Base-by-base conservation (phyloP, 208 protist species). In the Trypanosoma platydactyli region DNA sequence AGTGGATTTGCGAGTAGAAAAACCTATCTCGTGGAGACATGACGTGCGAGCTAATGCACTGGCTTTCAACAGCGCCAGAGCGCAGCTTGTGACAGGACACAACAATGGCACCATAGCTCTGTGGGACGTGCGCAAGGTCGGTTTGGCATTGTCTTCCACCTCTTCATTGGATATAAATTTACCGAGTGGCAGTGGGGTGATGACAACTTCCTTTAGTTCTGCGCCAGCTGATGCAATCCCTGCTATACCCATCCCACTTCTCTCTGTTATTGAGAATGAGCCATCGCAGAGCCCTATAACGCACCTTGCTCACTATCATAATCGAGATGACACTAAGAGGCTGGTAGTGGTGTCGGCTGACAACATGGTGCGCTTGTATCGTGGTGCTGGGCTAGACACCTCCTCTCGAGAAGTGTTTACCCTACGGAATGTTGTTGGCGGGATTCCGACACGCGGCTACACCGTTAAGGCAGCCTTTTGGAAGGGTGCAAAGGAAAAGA, bases 301-400 rank as follows among this genome's bases (percentile, higher is more conserved):
- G 46, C 83, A 79, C 54, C 52, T 95, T 41, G 80, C 69, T 33
- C 76, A 86, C 56, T 77, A 82, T 44, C 73, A 86, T 69, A 83
- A 79, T 58, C 52, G 72, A 20, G 87, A 95, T 70, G 85, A 92
- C 69, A 81, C 84, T 12, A 78, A 72, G 41, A 83, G 84, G 22
- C 64, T 95, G 12, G 51, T 95, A n/a, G 76, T 77, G 35, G 83
- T 92, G 1, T 89, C 87, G 12, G 80, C 71, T 25, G 90, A 95
- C 63, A 89, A 87, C 66, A 86, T 95, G 79, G 85, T 92, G 61
- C 86, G 90, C 7, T 71, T 92, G 27, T 95, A 92, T 58, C 70
- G 85, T 20, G 74, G 76, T 13, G 27, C 7, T 13, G 83, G 69
- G 40, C 69, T 92, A 13, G 83, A 73, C 56, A 72, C 74, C 16